Evolutionary conservation across 768 basidiomycete genomes (phyloP), one percentile per base, ranked within the genome.

Genomic region (Kwoniella sp.): DNA sequence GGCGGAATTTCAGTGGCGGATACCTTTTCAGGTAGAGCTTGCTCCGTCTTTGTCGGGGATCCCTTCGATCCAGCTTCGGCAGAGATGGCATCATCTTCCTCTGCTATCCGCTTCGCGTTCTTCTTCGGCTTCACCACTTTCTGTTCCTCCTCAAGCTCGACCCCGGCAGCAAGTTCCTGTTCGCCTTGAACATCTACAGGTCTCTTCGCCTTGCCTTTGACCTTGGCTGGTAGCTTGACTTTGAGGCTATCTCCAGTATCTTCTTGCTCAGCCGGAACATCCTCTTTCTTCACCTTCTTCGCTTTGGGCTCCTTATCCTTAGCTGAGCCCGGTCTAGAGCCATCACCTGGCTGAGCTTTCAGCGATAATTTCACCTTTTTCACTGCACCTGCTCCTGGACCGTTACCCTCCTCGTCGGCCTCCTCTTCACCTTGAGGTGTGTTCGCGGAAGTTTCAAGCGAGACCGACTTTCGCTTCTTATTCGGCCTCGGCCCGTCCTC

Each of bases 111-210:
- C 29, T 55, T 55, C 3, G 31, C 30, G 50, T 61, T 61, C 50
- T 61, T 61, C 30, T 58, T 50, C 8, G 59, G 59, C 58, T 51
- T 41, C 3, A 60, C 58, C 5, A 48, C 26, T 28, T 26, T 38
- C 50, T 30, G 45, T 11, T 48, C 55, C 3, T 45, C 53, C 15
- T 63, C 54, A n/a, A n/a, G n/a, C n/a, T n/a, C n/a, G 20, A 28
- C 55, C 47, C 20, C 45, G 17, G 31, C 12, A 1, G 54, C 30
- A 37, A 13, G 7, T 37, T 13, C 34, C 13, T 37, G 34, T 37
- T 37, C 34, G 34, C 34, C 13, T 5, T 37, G 7, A 37, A 7
- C 34, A 37, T 13, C 34, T 37, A 20, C 41, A 45, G 41, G 11
- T 45, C 41, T 8, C 41, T 45, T 45, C 41, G 41, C 41, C 20